Base-by-base conservation (phyloP, 2,329 filamentous ascomycete genomes). In the Pyrenophora tritici-repentis region DNA sequence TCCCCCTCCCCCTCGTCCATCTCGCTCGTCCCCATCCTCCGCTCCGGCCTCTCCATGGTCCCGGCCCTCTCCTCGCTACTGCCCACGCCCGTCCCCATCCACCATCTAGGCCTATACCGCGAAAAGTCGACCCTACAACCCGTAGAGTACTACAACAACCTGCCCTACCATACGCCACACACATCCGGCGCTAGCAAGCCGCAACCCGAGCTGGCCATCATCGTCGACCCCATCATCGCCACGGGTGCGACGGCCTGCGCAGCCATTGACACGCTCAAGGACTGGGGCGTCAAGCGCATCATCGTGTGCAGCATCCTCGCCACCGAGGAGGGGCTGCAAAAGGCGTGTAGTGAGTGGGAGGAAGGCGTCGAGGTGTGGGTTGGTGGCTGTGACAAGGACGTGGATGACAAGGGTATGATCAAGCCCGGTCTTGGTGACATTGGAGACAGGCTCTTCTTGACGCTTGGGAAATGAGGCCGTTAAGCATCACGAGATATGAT, bases 141-240 rank as follows among this genome's bases (percentile, higher is more conserved):
- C 3, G 92, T 97, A 51, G 92, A 96, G 76, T 96, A 97, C 83
- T 97, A 97, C 83, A 97, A 97, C 81, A 96, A 96, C 75, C 86
- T 97, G 16, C 91, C 91, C 31, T 87, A 90, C 75, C 88, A 90
- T 76, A 71, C 79, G 33, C 79, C 63, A 47, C 77, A 75, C 29
- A 66, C 76, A 1, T n/a, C 31, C 37, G 79, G 75, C 40, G 56
- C 70, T 4, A 43, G 26, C 20, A 62, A 24, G 49, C 66, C 32
- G 3, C 72, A 74, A 12, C 75, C 83, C 1, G 80, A 83, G 17
- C 80, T 96, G 10, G 91, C 91, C 52, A 89, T 97, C 68, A 79
- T 97, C 47, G 83, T 96, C 40, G 93, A 97, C 70, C 94, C 93
- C 3, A 85, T 97, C 62, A 95, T 97, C 68, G 94, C 93, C 1